Evolutionary conservation across 768 basidiomycete genomes (phyloP).

Genomic region (Kondoa subrosea): DNA sequence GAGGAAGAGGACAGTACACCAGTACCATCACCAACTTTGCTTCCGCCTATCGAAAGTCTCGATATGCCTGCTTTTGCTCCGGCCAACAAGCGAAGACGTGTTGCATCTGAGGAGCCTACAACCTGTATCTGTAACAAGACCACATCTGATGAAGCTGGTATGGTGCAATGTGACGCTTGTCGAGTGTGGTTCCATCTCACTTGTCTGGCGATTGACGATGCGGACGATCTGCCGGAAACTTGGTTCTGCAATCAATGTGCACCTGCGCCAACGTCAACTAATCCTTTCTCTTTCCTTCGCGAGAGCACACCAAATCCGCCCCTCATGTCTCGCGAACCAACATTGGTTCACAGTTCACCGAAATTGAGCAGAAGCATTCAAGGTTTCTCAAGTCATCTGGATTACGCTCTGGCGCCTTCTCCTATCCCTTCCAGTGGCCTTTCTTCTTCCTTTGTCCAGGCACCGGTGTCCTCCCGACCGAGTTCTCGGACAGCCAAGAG

Average conservation of each 20-base stretch:
- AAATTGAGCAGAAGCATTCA: neutral
- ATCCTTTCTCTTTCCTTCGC: no score
- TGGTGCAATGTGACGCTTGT: constrained; percentile 21
- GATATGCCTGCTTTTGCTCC: neutral
- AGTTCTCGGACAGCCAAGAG: neutral
- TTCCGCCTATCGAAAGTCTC: neutral
- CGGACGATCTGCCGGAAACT: constrained; percentile 8
- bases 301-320: neutral
- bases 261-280: neutral
- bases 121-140: constrained; percentile 10
- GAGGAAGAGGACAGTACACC: neutral
- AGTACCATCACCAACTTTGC: neutral
- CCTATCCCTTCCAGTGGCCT: neutral
- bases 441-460: neutral
- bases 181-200: constrained; percentile 17
- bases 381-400: neutral
- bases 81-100: neutral
- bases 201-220: constrained; percentile 13
- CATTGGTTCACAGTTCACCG: constrained; percentile 13
- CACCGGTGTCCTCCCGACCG: neutral
- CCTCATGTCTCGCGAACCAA: constrained; percentile 10
- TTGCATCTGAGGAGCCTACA: neutral
- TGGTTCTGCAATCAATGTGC: constrained; percentile 17
- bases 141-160: constrained; percentile 10
- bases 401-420: neutral